Conservation (phyloP, 2,329 filamentous ascomycete genomes). For the Colletotrichum falcatum region DNA sequence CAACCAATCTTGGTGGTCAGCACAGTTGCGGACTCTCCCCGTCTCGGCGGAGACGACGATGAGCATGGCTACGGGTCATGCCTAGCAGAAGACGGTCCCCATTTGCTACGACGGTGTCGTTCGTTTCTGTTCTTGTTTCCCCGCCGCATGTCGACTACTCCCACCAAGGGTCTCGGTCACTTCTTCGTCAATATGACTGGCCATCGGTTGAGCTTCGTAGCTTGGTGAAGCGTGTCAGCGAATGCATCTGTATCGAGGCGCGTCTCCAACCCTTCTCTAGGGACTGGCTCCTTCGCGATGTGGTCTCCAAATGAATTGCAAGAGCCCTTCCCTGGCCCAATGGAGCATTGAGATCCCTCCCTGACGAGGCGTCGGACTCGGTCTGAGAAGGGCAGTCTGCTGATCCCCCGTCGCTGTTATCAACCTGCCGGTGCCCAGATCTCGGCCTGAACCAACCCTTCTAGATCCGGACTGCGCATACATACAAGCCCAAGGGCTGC, state of each 20-base stretch:
- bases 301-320: neutral
- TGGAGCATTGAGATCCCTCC: neutral
- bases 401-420: neutral
- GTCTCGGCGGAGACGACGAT: neutral
- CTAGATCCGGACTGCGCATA: neutral
- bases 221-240: neutral
- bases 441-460: slow-evolving; percentile 2
- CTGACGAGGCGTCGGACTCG: neutral
- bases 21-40: neutral
- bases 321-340: neutral
- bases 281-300: neutral
- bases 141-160: slow-evolving; percentile 3
- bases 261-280: neutral
- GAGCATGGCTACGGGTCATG: slow-evolving; percentile 31
- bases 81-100: neutral
- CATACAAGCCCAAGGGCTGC: neutral
- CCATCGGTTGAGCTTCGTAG: neutral
- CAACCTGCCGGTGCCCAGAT: neutral
- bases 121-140: slow-evolving; percentile 2
- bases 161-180: slow-evolving; percentile 1
- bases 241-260: slow-evolving; percentile 1
- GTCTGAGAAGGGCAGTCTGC: neutral
- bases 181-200: neutral
- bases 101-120: slow-evolving; percentile 2
- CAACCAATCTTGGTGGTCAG: slow-evolving; percentile 3